These are phyloP conservation scores for Asterophora parasitica DNA, from an alignment of 768 basidiomycete species.

Conservation along the genomic window DNA sequence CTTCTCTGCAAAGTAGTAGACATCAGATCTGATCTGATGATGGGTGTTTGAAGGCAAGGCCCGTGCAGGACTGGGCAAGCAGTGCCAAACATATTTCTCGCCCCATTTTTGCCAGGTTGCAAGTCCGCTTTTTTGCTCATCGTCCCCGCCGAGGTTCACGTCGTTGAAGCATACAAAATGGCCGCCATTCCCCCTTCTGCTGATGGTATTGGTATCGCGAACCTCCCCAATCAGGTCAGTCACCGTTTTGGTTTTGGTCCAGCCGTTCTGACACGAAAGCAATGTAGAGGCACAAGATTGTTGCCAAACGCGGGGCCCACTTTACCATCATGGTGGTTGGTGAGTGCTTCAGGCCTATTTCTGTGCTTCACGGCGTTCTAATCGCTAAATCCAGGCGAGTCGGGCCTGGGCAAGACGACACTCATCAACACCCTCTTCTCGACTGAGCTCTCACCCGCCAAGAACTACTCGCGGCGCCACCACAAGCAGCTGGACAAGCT, in stretches of 20 bases:
- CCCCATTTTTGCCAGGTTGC: conserved; percentile 28
- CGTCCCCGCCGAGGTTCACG: conserved; percentile 23
- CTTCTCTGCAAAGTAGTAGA: too few species aligned
- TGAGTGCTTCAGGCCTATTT: conserved; percentile 31
- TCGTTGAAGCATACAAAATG: conserved; percentile 31
- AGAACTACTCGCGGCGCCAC: conserved; percentile 87
- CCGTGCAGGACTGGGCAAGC: conserved; percentile 19
- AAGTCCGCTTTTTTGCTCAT: conserved; percentile 21
- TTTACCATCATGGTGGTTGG: conserved; percentile 99
- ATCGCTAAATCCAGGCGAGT: conserved; percentile 63
- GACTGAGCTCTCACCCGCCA: conserved; percentile 87
- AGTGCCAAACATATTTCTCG: conserved; percentile 28
- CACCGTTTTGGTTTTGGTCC: neutral
- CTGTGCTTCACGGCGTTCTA: conserved; percentile 1
- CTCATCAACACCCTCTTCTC: conserved; percentile 99
- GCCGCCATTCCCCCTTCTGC: conserved; percentile 40
- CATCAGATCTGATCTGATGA: too few species aligned
- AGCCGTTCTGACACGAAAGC: conserved; percentile 23
- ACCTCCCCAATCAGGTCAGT: conserved; percentile 94
- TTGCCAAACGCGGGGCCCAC: conserved; percentile 94
- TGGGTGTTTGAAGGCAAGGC: too few species aligned
- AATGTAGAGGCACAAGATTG: conserved; percentile 93
- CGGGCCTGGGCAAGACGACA: conserved; percentile 94
- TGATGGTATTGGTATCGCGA: conserved; percentile 91
- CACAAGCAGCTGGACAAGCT: conserved; percentile 98